Evolutionary conservation across 1,284 basidiomycete genomes (phyloP).

Genomic region (Apiotrichum mycotoxinovorans): DNA sequence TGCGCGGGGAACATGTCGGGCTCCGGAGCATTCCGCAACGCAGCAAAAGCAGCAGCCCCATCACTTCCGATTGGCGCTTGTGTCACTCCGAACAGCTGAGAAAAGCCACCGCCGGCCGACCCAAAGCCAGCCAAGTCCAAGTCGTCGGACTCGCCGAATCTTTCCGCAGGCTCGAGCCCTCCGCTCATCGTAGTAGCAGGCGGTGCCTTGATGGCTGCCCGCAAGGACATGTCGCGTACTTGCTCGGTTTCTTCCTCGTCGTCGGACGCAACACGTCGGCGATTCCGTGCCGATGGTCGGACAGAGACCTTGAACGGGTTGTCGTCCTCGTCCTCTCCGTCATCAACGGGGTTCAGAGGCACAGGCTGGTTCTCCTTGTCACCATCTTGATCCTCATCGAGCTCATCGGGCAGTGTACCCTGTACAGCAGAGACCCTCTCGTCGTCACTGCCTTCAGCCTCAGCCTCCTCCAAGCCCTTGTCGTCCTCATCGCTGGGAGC

Average conservation of each 20-base stretch:
- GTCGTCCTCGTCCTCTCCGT: slow-evolving; percentile 21
- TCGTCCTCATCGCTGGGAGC: slow-evolving; percentile 18
- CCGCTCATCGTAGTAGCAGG: neutral
- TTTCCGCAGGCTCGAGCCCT: neutral
- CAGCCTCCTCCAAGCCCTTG: neutral
- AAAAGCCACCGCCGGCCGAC: slow-evolving; percentile 32
- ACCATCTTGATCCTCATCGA: slow-evolving; percentile 5
- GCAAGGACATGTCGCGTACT: neutral
- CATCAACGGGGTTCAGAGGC: neutral
- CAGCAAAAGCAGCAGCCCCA: slow-evolving; percentile 32
- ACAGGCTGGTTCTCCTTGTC: slow-evolving; percentile 10
- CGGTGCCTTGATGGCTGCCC: neutral
- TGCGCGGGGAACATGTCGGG: slow-evolving; percentile 25
- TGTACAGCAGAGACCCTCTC: neutral
- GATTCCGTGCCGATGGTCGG: slow-evolving; percentile 15
- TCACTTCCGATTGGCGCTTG: slow-evolving; percentile 15
- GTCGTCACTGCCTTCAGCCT: neutral
- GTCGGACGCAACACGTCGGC: slow-evolving; percentile 27
- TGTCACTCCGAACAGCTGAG: slow-evolving; percentile 42
- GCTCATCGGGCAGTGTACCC: slow-evolving; percentile 3
- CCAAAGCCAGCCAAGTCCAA: slow-evolving; percentile 24
- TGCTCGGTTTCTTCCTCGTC: slow-evolving; percentile 23
- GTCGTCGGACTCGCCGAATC: too few relatives aligned
- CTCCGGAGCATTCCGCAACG: slow-evolving; percentile 22
- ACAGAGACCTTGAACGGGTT: neutral